These are phyloP conservation scores for Apiospora phragmitis DNA, from an alignment of 2,329 filamentous ascomycete genomes.

Conservation along the genomic window DNA sequence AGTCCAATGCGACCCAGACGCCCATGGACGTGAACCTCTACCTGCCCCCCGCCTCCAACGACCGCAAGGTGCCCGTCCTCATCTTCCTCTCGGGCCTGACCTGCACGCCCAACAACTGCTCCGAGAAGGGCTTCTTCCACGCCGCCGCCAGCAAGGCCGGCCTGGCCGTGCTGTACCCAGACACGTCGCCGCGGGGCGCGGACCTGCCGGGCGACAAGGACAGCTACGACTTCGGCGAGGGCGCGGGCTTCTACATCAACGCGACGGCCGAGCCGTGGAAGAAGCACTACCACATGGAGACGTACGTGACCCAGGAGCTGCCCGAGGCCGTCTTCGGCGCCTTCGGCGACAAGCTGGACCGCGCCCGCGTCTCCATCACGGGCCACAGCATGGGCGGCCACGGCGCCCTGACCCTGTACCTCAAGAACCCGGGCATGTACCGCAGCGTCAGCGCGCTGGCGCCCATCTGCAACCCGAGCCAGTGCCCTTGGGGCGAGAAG, in stretches of 20 bases:
- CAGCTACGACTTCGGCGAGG: conserved; percentile 85
- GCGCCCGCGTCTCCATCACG: conserved; percentile 73
- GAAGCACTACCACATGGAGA: conserved; percentile 89
- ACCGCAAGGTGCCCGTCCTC: conserved; percentile 75
- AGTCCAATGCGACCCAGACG: conserved; percentile 75
- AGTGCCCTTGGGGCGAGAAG: conserved; percentile 94
- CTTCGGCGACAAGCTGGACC: conserved; percentile 71
- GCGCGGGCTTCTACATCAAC: conserved; percentile 93
- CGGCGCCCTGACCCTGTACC: conserved; percentile 86
- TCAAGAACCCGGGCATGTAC: conserved; percentile 90
- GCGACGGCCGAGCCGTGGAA: conserved; percentile 74
- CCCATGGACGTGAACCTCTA: conserved; percentile 94
- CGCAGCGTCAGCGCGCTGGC: conserved; percentile 88
- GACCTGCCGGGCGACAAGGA: conserved; percentile 83
- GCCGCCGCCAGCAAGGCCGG: conserved; percentile 75
- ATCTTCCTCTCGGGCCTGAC: conserved; percentile 94
- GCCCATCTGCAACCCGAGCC: conserved; percentile 82
- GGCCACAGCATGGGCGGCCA: conserved; percentile 98
- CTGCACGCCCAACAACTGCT: conserved; percentile 86
- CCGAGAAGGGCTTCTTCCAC: conserved; percentile 89
- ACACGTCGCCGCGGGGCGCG: conserved; percentile 88
- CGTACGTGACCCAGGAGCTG: conserved; percentile 88
- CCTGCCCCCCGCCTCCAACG: conserved; percentile 71
- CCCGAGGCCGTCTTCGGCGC: conserved; percentile 71
- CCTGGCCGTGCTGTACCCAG: conserved; percentile 92